These are phyloP conservation scores for Fagopyrum esculentum DNA, from an alignment of 148 eudicot genomes.

Conservation along the genomic window DNA sequence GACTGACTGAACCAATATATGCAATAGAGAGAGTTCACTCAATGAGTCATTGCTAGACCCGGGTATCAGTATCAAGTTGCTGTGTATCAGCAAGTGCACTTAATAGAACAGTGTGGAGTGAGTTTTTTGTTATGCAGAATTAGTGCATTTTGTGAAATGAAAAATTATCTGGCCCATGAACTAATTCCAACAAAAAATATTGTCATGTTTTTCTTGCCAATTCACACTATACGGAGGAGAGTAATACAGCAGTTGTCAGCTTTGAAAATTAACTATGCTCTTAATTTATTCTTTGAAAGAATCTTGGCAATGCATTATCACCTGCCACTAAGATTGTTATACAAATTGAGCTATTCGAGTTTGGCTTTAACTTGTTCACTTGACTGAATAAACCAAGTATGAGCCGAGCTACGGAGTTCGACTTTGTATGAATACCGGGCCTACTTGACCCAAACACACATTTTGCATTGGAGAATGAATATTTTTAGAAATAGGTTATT, in stretches of 20 bases:
- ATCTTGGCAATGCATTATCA: no score
- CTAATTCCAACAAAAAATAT: not conserved
- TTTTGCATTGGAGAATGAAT: no score
- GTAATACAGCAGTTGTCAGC: not conserved
- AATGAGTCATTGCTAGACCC: constrained; percentile 1
- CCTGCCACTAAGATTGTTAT: no score
- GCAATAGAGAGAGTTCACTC: not conserved
- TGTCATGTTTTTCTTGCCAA: not conserved
- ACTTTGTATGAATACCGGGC: no score
- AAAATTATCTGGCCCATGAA: not conserved
- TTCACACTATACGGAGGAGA: not conserved
- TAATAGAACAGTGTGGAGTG: not conserved
- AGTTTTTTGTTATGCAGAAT: not conserved
- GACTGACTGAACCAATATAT: not conserved
- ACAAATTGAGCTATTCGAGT: no score
- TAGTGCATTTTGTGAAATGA: not conserved
- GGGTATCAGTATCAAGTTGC: not conserved
- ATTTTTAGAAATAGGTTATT: no score
- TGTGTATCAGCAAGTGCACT: not conserved
- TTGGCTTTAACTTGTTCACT: no score
- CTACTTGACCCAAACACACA: no score
- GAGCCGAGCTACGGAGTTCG: no score
- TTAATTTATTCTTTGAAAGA: no score
- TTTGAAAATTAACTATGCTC: not conserved
- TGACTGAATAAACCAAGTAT: no score